Percentiles rank a stretch among this genome's conserved stretches.
Conservation (phyloP, 2,329 filamentous ascomycete genomes). For the Aspergillus sp. region DNA sequence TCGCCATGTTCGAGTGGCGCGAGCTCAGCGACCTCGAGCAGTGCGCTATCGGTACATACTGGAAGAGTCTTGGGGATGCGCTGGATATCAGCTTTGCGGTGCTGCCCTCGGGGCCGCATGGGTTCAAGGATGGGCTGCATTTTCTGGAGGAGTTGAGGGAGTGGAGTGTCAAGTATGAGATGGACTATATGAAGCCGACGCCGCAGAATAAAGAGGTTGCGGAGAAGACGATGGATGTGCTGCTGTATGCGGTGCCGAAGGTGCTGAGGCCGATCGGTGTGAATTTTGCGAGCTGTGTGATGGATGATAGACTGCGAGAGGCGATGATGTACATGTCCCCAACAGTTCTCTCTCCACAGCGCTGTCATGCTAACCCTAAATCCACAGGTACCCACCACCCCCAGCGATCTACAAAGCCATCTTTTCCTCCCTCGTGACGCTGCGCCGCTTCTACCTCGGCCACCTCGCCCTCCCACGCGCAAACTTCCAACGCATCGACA, state of each 20-base stretch:
- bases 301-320: slow-evolving; percentile 65
- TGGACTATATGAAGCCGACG: slow-evolving; percentile 60
- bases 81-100: slow-evolving; percentile 63
- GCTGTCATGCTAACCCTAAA: neutral
- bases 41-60: slow-evolving; percentile 69
- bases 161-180: slow-evolving; percentile 64
- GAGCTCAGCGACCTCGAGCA: slow-evolving; percentile 67
- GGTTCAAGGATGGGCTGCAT: slow-evolving; percentile 55
- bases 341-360: neutral
- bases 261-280: slow-evolving; percentile 51
- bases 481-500: slow-evolving; percentile 42
- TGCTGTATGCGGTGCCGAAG: slow-evolving; percentile 60
- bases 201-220: slow-evolving; percentile 58
- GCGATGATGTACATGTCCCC: slow-evolving; percentile 63
- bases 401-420: slow-evolving; percentile 26
- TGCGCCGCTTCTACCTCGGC: slow-evolving; percentile 60
- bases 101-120: slow-evolving; percentile 45
- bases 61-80: slow-evolving; percentile 72
- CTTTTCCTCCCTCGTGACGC: slow-evolving; percentile 52
- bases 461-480: slow-evolving; percentile 65
- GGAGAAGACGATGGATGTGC: slow-evolving; percentile 62
- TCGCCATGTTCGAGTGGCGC: slow-evolving; percentile 72
- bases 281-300: slow-evolving; percentile 59
- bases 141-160: slow-evolving; percentile 55
- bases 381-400: slow-evolving; percentile 22